A percentile compares a stretch with the other conserved stretches of the same genome.
These are phyloP conservation scores for Acacia acuminata DNA, from an alignment of 306 rosid species.

Conservation along the genomic window DNA sequence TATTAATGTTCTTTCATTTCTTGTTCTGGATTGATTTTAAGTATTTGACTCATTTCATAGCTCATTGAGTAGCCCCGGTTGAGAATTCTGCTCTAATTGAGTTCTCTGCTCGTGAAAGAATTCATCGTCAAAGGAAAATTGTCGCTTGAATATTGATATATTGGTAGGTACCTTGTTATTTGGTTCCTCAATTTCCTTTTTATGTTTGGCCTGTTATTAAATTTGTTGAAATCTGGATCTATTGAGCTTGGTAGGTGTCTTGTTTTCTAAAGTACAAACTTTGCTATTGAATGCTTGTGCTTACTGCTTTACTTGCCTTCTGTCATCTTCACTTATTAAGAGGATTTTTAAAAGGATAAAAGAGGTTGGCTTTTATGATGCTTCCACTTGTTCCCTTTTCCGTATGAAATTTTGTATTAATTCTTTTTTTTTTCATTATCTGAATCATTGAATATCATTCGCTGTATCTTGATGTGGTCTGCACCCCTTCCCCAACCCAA, in stretches of 20 bases:
- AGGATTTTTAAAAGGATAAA: conserved; percentile 19
- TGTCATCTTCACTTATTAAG: background rate
- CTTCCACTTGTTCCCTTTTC: conserved; percentile 15
- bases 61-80: conserved; percentile 35
- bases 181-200: conserved; percentile 2
- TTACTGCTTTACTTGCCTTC: conserved; percentile 4
- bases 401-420: background rate
- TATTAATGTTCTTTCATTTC: background rate
- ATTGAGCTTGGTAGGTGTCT: conserved; percentile 16
- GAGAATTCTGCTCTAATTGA: conserved; percentile 34
- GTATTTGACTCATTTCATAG: conserved; percentile 39
- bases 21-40: conserved; percentile 31
- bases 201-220: conserved; percentile 17
- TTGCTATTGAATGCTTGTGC: conserved; percentile 14
- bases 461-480: conserved; percentile 25
- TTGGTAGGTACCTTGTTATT: conserved; percentile 46
- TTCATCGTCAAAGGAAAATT: conserved; percentile 22
- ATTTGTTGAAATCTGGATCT: conserved; percentile 18
- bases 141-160: conserved; percentile 3
- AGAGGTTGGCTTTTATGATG: conserved; percentile 22
- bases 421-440: conserved; percentile 19
- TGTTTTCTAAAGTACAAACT: conserved; percentile 31
- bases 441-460: conserved; percentile 15
- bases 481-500: background rate
- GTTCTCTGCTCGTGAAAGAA: conserved; percentile 30